Evolutionary conservation across 768 basidiomycete species (phyloP).

Genomic region (Erythrobasidium yunnanense): DNA sequence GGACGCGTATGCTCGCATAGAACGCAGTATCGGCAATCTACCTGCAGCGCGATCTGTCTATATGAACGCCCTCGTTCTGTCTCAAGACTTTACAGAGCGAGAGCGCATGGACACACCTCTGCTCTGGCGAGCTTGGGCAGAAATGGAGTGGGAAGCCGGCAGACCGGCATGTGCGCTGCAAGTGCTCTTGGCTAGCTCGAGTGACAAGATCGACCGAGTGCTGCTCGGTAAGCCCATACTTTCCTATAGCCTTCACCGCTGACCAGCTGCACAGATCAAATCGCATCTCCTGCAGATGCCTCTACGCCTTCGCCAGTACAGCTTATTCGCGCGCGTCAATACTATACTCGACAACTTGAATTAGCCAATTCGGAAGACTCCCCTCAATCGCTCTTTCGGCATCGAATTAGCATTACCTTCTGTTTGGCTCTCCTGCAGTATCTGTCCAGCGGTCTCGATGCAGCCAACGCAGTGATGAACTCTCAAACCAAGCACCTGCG

Average conservation of each 20-base stretch:
- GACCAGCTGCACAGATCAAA: too few species aligned
- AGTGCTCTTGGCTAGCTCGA: slow-evolving; percentile 24
- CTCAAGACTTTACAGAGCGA: slow-evolving; percentile 28
- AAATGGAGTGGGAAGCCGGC: slow-evolving; percentile 42
- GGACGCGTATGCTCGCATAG: slow-evolving; percentile 43
- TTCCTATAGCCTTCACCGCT: neutral
- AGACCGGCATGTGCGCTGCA: slow-evolving; percentile 22
- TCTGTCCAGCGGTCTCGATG: slow-evolving; percentile 37
- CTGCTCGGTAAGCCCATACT: slow-evolving; percentile 27
- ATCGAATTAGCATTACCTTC: slow-evolving; percentile 18
- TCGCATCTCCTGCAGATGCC: neutral
- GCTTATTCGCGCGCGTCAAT: slow-evolving; percentile 28
- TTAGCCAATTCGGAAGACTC: neutral
- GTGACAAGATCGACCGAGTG: slow-evolving; percentile 3
- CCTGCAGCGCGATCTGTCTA: slow-evolving; percentile 43
- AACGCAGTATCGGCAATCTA: slow-evolving; percentile 41
- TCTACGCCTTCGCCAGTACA: slow-evolving; percentile 2
- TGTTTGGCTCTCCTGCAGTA: slow-evolving; percentile 31
- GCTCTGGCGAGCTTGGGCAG: slow-evolving; percentile 43
- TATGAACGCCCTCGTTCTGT: slow-evolving; percentile 40
- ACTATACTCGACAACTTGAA: neutral
- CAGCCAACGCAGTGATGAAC: slow-evolving; percentile 33
- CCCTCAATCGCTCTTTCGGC: slow-evolving; percentile 11
- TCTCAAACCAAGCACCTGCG: slow-evolving; percentile 33
- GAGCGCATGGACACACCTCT: slow-evolving; percentile 35